phyloP scores from a whole-genome alignment of 1,284 basidiomycete genomes.

The Porogramme epimiltina region DNA sequence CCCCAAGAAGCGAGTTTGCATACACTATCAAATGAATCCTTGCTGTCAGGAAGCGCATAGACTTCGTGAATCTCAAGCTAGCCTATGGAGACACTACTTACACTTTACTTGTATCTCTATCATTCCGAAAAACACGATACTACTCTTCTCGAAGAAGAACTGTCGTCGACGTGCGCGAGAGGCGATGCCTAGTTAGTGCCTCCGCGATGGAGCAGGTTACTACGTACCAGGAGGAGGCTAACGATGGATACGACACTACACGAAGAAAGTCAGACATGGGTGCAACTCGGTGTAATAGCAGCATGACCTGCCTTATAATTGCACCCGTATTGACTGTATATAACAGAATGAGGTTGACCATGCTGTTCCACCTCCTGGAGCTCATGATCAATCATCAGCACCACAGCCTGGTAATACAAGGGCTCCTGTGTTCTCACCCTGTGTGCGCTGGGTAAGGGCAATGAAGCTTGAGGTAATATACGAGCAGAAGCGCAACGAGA shows the following conservation, averaged over 20 bases:
- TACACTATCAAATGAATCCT: constrained; percentile 12
- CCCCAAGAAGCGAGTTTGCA: constrained; percentile 20
- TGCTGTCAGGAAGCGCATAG: neutral
- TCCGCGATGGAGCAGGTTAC: no score
- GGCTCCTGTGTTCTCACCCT: no score
- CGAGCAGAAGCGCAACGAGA: no score
- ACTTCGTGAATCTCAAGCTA: no score
- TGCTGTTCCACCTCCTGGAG: constrained; percentile 15
- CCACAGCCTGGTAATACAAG: no score
- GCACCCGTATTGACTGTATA: constrained; percentile 23
- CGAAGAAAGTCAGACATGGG: no score
- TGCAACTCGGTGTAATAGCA: no score
- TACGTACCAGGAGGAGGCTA: constrained; percentile 17
- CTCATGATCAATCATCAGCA: no score
- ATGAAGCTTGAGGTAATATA: no score
- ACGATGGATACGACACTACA: constrained; percentile 11
- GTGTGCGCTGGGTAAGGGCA: no score
- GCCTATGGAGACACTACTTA: no score
- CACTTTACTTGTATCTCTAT: constrained; percentile 21
- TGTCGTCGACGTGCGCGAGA: neutral
- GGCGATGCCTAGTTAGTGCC: no score
- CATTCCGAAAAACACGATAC: constrained; percentile 19
- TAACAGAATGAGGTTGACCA: constrained; percentile 17
- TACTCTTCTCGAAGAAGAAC: constrained; percentile 20
- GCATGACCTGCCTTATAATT: constrained; percentile 12